Percentiles rank a stretch among this genome's conserved stretches.
phyloP scores from a whole-genome alignment of 1,284 basidiomycete species.

The Apiotrichum siamense region DNA sequence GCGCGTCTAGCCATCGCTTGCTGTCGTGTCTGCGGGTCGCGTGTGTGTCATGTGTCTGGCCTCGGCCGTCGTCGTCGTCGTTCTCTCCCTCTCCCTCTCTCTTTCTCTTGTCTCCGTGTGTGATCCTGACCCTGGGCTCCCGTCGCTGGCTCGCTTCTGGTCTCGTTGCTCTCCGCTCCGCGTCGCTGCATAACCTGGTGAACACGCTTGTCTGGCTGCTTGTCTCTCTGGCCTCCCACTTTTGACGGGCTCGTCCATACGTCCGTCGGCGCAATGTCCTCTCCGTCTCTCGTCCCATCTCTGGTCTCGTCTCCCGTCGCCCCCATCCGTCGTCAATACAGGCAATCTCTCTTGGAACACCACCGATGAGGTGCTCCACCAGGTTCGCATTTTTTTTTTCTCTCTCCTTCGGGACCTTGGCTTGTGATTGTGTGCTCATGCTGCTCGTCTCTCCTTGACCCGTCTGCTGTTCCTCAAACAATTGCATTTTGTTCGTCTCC shows the following conservation, averaged over 20 bases:
- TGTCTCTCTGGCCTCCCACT: too few species aligned
- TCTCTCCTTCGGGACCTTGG: too few species aligned
- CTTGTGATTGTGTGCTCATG: conserved; percentile 67
- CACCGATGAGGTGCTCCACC: conserved; percentile 76
- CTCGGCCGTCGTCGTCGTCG: not conserved
- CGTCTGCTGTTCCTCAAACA: not conserved
- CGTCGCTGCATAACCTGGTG: not conserved
- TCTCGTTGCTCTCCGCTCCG: conserved; percentile 1
- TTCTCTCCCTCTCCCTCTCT: not conserved
- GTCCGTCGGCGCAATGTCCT: too few species aligned
- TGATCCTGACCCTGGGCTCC: not conserved
- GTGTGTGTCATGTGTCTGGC: too few species aligned
- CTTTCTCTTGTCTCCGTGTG: not conserved
- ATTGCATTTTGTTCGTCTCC: not conserved
- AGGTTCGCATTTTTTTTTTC: conserved; percentile 55
- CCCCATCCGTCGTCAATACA: conserved; percentile 9
- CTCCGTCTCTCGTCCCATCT: not conserved
- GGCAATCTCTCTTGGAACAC: conserved; percentile 66
- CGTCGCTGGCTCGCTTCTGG: not conserved
- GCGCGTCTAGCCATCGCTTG: too few species aligned
- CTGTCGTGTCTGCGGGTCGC: too few species aligned
- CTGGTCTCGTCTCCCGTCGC: not conserved
- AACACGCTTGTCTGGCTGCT: not conserved
- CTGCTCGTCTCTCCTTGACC: not conserved
- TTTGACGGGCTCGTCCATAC: too few species aligned